Evolutionary conservation across 768 basidiomycete species (phyloP).

Genomic region (Gautieria morchelliformis): DNA sequence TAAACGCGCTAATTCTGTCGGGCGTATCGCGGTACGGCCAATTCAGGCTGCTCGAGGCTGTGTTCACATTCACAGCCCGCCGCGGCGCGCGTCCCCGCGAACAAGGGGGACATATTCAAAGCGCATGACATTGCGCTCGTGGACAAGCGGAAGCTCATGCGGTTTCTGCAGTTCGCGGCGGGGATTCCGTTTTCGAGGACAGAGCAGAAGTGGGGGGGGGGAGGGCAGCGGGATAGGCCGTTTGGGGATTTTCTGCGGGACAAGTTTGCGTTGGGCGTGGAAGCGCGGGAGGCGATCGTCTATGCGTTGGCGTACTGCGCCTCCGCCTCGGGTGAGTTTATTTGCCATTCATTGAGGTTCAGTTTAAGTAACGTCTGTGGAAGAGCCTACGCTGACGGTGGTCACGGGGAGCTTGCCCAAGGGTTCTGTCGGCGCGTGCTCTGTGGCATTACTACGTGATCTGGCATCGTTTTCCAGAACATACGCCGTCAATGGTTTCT

Average conservation of each 20-base stretch:
- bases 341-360: background rate
- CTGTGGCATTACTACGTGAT: background rate
- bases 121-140: constrained; percentile 63
- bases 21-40: constrained; percentile 88
- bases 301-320: constrained; percentile 71
- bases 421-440: constrained; percentile 45
- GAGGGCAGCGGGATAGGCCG: constrained; percentile 43
- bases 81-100: constrained; percentile 57
- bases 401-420: constrained; percentile 84
- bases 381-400: constrained; percentile 75
- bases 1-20: constrained; percentile 68
- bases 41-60: constrained; percentile 71
- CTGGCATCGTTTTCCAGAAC: constrained; percentile 33
- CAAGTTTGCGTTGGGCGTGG: constrained; percentile 51
- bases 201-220: constrained; percentile 44
- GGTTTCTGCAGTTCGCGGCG: constrained; percentile 75
- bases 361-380: background rate
- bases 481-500: constrained; percentile 75
- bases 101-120: constrained; percentile 92
- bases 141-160: constrained; percentile 88
- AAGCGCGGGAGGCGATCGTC: constrained; percentile 50
- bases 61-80: constrained; percentile 55
- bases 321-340: background rate
- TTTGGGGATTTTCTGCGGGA: constrained; percentile 58
- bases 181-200: constrained; percentile 66